phyloP scores from a whole-genome alignment of 2,329 filamentous ascomycete species.

The Orbilia ellipsospora region DNA sequence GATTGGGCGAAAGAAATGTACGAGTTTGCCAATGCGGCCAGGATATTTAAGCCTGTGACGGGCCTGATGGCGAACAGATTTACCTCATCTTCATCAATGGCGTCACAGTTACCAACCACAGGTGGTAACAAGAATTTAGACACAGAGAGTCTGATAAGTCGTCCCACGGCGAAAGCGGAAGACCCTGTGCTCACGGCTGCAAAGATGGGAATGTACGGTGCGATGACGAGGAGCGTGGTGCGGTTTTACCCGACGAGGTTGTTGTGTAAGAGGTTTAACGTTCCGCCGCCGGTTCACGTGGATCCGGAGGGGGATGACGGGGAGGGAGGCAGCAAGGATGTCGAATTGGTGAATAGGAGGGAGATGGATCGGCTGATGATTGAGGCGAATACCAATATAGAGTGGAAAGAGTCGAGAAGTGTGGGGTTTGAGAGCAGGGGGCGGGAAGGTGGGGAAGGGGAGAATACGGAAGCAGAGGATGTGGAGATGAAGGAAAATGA shows the following conservation, averaged over 20 bases:
- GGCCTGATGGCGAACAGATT: conserved; percentile 94
- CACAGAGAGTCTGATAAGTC: conserved; percentile 63
- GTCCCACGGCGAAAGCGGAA: conserved; percentile 69
- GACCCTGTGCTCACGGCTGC: conserved; percentile 89
- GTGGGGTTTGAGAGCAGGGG: conserved; percentile 41
- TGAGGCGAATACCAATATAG: conserved; percentile 49
- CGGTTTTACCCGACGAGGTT: conserved; percentile 84
- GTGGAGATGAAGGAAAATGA: conserved; percentile 3
- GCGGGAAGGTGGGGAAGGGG: conserved; percentile 47
- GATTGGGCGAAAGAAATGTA: conserved; percentile 83
- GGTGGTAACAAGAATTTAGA: conserved; percentile 56
- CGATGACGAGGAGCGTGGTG: conserved; percentile 78
- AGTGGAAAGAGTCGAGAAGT: conserved; percentile 33
- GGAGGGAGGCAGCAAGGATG: conserved; percentile 70
- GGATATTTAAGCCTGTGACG: conserved; percentile 90
- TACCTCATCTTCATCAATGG: conserved; percentile 73
- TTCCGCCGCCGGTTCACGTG: conserved; percentile 78
- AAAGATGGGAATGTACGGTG: conserved; percentile 89
- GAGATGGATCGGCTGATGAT: conserved; percentile 55
- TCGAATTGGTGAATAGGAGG: conserved; percentile 66
- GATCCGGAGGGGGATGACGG: conserved; percentile 64
- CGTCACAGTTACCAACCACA: conserved; percentile 59
- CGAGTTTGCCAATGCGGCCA: conserved; percentile 79
- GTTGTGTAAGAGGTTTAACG: conserved; percentile 93
- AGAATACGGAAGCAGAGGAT: background rate